Evolutionary conservation across 1,284 basidiomycete genomes (phyloP), one percentile per base, ranked within the genome.

Genomic region (Ustilago loliicola): DNA sequence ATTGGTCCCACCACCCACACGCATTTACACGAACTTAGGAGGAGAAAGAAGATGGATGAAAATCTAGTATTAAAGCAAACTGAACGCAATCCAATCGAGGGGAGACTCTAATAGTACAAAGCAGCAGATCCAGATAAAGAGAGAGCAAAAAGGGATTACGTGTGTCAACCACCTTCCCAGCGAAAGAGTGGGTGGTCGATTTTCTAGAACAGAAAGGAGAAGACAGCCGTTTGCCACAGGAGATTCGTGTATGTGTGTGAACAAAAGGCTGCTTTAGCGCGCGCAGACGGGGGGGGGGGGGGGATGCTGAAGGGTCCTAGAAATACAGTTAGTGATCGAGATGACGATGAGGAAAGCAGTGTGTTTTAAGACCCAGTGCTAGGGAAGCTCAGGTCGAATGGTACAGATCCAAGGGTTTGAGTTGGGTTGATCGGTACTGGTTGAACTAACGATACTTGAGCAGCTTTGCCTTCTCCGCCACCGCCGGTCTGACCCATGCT

Each of bases 321-420:
- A 73, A 73, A 73, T 73, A 73, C 71, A 73, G 65, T 73, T 61
- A n/a, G 29, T 47, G 57, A 47, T 8, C 32, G 40, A 2, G 17
- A 23, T 27, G 38, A 19, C 29, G 30, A 53, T 53, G 30, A 9
- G 29, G 13, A 29, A 17, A 4, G 15, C 19, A 21, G 27, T 40
- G 7, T 13, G 21, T 32, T n/a, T 38, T 17, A 23, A 36, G 52
- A 21, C 9, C 32, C 42, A 8, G 52, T 48, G 21, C 56, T 19
- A 10, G 71, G 54, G 21, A 65, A 58, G 48, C 45, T 64, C 21
- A 73, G 57, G 13, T 68, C 62, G 30, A 73, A 73, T 1, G 71
- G 61, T 2, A 58, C 54, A 2, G 71, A 55, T 17, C 50, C 60
- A 10, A 66, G 23, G 19, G 54, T 34, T 55, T 72, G 65, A 30